Base-by-base conservation (phyloP, 2,329 filamentous ascomycete species). In the Clonostachys rhizophaga region DNA sequence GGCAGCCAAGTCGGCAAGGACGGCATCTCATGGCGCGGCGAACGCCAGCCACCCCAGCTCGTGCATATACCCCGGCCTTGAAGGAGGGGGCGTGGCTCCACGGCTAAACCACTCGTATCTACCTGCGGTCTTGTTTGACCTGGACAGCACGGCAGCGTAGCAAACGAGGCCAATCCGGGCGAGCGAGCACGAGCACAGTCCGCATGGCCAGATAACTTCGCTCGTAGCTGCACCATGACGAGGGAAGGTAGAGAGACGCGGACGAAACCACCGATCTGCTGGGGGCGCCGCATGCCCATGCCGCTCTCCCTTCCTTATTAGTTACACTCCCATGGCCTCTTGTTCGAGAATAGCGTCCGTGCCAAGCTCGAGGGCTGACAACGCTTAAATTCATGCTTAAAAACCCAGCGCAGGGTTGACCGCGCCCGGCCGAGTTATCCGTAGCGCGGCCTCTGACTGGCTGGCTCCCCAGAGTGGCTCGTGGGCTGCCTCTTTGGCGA, bases 331-430 rank as follows among this genome's bases (percentile, higher is more conserved):
- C 33, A 33, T 24, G 34, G 42, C 34, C 13, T 13, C 35, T 20
- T 16, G 11, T 42, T 24, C 18, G 34, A 18, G 35, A 33, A n/a
- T 48, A 48, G 47, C 36, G 43, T 44, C 56, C 53, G 55, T 63
- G 68, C 68, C 67, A 71, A 71, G 68, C 55, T 55, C 45, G 62
- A 63, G 69, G 66, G 66, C 68, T 68, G 64, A 63, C 64, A 70
- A 72, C 67, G 69, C 68, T 72, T 72, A 72, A 72, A 72, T 70
- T 70, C 68, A 72, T 72, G 69, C 69, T 72, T 72, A 72, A 72
- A 70, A 61, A 54, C 36, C 44, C 20, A 46, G 44, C 20, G 17
- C 36, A 44, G 17, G 20, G 42, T 37, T 30, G 36, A 43, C 44
- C 30, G 42, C 20, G 44, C 39, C n/a, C 48, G 50, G 54, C 54